Conservation (phyloP, 371 early-diverging fungal genomes). For the Lichtheimia ornata region DNA sequence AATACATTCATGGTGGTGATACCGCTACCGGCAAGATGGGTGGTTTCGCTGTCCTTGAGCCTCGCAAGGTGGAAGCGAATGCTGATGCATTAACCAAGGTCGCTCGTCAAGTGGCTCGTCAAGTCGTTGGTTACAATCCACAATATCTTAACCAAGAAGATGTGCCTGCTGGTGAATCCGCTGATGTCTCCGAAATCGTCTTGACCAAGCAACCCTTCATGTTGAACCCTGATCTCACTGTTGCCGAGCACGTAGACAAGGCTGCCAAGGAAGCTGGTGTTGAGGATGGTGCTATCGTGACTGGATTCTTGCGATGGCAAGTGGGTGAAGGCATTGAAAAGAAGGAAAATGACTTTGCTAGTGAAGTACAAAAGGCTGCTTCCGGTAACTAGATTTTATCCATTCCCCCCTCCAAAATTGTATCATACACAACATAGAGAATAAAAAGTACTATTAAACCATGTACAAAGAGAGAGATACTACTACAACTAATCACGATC, state of each 20-base stretch:
- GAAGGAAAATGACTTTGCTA: constrained; percentile 73
- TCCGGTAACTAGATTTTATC: constrained; percentile 9
- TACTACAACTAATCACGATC: background rate
- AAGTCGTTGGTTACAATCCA: constrained; percentile 79
- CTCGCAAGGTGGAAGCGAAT: constrained; percentile 33
- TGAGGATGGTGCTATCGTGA: constrained; percentile 55
- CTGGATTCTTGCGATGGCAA: constrained; percentile 79
- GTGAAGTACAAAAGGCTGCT: constrained; percentile 65
- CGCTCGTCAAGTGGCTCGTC: constrained; percentile 75
- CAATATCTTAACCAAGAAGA: constrained; percentile 47
- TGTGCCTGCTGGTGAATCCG: constrained; percentile 49
- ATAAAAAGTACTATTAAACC: background rate
- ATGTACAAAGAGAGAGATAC: background rate
- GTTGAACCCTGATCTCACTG: constrained; percentile 73
- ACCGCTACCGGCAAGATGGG: constrained; percentile 66
- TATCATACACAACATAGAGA: background rate
- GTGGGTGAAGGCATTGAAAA: constrained; percentile 88
- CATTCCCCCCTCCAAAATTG: background rate
- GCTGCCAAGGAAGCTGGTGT: constrained; percentile 41
- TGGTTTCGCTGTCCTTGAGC: constrained; percentile 65
- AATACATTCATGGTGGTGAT: constrained; percentile 75
- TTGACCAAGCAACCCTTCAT: constrained; percentile 76
- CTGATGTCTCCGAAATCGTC: constrained; percentile 52
- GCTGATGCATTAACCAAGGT: constrained; percentile 46
- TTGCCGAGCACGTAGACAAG: constrained; percentile 40